Conservation (phyloP, 1,139 yeast genomes). For the Pichia sorboxylosa region DNA sequence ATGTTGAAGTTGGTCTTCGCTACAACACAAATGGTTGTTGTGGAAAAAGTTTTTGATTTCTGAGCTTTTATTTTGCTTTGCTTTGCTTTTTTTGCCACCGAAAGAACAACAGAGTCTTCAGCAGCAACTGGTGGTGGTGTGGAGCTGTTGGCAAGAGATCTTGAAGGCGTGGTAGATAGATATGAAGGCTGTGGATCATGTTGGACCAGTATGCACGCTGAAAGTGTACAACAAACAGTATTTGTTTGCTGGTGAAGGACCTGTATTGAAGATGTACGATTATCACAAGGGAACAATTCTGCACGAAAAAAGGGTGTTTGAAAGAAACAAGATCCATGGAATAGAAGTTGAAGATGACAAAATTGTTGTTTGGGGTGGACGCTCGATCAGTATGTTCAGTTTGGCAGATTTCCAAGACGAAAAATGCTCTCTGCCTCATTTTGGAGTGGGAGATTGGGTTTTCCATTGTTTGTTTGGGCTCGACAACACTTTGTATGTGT, state of each 20-base stretch:
- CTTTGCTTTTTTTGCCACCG: too few relatives aligned
- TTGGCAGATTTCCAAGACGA: constrained; percentile 21
- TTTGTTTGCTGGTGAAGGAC: constrained; percentile 64
- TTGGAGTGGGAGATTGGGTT: constrained; percentile 67
- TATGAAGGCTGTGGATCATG: constrained; percentile 27
- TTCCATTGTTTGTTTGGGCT: constrained; percentile 41
- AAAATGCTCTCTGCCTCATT: constrained; percentile 27
- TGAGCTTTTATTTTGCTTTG: too few relatives aligned
- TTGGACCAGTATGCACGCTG: constrained; percentile 69
- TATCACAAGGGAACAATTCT: constrained; percentile 31
- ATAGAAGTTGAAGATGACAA: constrained; percentile 11
- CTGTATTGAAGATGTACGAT: constrained; percentile 45
- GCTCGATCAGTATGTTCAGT: constrained; percentile 45
- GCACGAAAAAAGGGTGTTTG: constrained; percentile 38
- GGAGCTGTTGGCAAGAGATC: too few relatives aligned
- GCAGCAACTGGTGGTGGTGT: too few relatives aligned
- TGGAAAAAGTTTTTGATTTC: too few relatives aligned
- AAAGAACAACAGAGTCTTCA: too few relatives aligned
- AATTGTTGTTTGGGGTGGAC: constrained; percentile 57
- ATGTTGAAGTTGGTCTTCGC: too few relatives aligned
- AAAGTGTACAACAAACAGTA: constrained; percentile 28
- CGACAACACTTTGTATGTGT: constrained; percentile 32
- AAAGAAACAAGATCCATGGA: constrained; percentile 70
- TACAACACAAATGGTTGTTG: too few relatives aligned
- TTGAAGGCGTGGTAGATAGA: too few relatives aligned